phyloP scores from a whole-genome alignment of 805 yeast genomes.

The Candida bentonensis region DNA sequence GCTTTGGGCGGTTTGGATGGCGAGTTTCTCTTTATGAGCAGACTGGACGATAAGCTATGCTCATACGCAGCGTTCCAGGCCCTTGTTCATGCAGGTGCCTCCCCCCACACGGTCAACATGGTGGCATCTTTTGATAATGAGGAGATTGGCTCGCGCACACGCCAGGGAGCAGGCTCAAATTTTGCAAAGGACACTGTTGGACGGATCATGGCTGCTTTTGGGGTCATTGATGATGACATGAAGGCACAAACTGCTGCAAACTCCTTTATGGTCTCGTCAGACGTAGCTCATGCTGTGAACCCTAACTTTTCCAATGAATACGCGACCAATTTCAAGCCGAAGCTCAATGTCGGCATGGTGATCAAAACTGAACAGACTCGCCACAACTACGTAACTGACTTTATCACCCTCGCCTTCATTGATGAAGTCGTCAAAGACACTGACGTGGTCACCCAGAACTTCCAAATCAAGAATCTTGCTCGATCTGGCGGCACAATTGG shows the following conservation, averaged over 20 bases:
- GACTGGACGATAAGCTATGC: constrained; percentile 81
- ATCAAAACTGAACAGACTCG: constrained; percentile 80
- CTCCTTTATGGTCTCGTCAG: constrained; percentile 83
- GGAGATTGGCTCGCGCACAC: constrained; percentile 85
- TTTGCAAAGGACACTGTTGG: constrained; percentile 67
- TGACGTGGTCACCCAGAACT: constrained; percentile 73
- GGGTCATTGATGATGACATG: constrained; percentile 20
- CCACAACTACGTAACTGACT: constrained; percentile 88
- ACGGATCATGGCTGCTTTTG: constrained; percentile 39
- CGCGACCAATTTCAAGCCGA: constrained; percentile 68
- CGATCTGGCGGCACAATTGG: constrained; percentile 97
- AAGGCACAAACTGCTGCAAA: constrained; percentile 25
- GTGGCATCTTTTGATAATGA: constrained; percentile 89
- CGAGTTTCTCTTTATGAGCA: constrained; percentile 83
- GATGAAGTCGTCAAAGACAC: constrained; percentile 55
- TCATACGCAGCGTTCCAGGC: constrained; percentile 72
- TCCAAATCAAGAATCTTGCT: constrained; percentile 86
- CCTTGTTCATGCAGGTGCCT: constrained; percentile 36
- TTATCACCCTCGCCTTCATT: constrained; percentile 71
- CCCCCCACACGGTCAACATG: constrained; percentile 37
- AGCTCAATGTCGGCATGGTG: constrained; percentile 79
- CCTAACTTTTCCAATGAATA: constrained; percentile 74
- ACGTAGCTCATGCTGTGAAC: constrained; percentile 94
- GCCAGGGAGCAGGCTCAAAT: constrained; percentile 94
- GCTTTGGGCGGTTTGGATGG: constrained; percentile 77